These are phyloP conservation scores for Limtongia smithiae DNA, from an alignment of 805 yeast genomes.

Conservation along the genomic window DNA sequence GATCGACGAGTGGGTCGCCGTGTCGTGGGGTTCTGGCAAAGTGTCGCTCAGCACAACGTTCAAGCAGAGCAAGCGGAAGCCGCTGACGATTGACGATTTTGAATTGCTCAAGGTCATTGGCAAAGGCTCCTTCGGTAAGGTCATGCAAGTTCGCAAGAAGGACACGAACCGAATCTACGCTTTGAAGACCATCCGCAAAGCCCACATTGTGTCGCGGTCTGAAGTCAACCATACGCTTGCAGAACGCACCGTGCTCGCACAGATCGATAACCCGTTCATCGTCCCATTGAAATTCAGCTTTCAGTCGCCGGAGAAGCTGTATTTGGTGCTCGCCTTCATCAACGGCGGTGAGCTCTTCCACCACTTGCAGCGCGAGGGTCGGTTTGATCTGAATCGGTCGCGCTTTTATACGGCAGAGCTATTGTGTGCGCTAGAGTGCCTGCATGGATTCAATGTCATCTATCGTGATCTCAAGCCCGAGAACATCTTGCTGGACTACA, in stretches of 20 bases:
- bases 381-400: conserved; percentile 82
- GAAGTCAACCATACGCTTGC: conserved; percentile 97
- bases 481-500: conserved; percentile 87
- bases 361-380: conserved; percentile 87
- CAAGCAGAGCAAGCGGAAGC: conserved; percentile 62
- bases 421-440: conserved; percentile 84
- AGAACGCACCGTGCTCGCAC: conserved; percentile 90
- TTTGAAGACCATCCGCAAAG: conserved; percentile 85
- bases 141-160: conserved; percentile 95
- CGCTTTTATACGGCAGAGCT: conserved; percentile 93
- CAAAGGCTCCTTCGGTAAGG: conserved; percentile 97
- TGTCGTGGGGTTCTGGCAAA: conserved; percentile 36
- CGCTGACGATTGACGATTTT: conserved; percentile 83
- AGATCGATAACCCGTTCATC: conserved; percentile 90
- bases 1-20: conserved; percentile 29
- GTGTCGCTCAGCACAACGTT: conserved; percentile 59
- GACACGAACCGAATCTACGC: conserved; percentile 96
- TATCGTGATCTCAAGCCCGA: conserved; percentile 96
- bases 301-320: conserved; percentile 94
- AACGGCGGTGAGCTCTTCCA: conserved; percentile 97
- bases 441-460: conserved; percentile 87
- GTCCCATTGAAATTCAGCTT: conserved; percentile 94
- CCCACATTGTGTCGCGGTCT: conserved; percentile 87
- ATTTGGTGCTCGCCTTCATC: conserved; percentile 84
- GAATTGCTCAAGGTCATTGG: conserved; percentile 93